A percentile compares a stretch with the other conserved stretches of the same genome.
Evolutionary conservation across 345 rosid species (phyloP).

Genomic region (Atalantia buxifolia): DNA sequence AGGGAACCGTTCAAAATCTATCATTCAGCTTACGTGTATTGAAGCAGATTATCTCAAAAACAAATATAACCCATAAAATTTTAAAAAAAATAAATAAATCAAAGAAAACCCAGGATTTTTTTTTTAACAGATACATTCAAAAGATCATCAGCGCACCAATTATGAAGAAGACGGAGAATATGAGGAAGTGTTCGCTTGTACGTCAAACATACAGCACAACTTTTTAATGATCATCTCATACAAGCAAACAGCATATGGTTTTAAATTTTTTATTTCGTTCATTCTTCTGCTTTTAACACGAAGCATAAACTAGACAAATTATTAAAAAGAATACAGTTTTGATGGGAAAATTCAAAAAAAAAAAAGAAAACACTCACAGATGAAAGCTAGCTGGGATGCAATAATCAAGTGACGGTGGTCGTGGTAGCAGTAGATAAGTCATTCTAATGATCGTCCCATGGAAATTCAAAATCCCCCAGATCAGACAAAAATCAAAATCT

Average conservation of each 20-base stretch:
- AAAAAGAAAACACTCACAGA: slow-evolving; percentile 26
- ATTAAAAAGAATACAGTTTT: slow-evolving; percentile 12
- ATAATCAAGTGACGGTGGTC: slow-evolving; percentile 15
- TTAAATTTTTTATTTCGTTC: not conserved
- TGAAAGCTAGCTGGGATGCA: slow-evolving; percentile 14
- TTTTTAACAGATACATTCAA: slow-evolving; percentile 7
- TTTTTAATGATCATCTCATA: slow-evolving; percentile 16
- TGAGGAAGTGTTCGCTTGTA: slow-evolving; percentile 30
- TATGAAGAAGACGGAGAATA: not conserved
- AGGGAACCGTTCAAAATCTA: slow-evolving; percentile 9
- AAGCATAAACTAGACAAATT: slow-evolving; percentile 4
- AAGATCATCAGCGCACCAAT: slow-evolving; percentile 6
- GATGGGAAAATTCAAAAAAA: not conserved
- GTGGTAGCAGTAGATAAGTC: slow-evolving; percentile 16
- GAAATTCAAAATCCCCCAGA: slow-evolving; percentile 9
- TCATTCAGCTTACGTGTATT: not conserved
- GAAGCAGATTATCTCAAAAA: slow-evolving; percentile 20
- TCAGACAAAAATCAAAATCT: slow-evolving; percentile 3
- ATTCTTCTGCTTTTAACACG: not conserved
- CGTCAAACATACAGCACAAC: slow-evolving; percentile 36
- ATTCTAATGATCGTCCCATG: slow-evolving; percentile 38
- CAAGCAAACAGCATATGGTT: slow-evolving; percentile 20
- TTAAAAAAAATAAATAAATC: not conserved
- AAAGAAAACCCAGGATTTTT: slow-evolving; percentile 3
- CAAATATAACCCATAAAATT: slow-evolving; percentile 9